Conservation (phyloP, 2,329 filamentous ascomycete genomes). For the Beauveria sp. region DNA sequence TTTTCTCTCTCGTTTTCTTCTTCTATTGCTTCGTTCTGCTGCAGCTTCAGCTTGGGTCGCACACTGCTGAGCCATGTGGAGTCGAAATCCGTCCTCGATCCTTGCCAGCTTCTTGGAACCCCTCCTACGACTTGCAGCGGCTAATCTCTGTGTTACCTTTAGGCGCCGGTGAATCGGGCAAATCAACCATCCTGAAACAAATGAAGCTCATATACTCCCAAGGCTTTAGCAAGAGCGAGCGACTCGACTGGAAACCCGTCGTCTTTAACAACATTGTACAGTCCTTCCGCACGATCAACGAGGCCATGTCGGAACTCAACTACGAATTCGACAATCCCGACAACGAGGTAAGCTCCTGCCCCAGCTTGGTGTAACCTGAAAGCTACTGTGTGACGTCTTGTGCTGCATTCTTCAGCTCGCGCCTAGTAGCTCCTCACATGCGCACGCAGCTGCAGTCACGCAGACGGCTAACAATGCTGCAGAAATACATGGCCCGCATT, state of each 20-base stretch:
- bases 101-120: not conserved
- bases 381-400: not conserved
- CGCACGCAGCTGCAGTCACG: not conserved
- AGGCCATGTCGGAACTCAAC: slow-evolving; percentile 80
- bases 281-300: slow-evolving; percentile 81
- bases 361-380: not conserved
- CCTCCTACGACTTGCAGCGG: slow-evolving; percentile 20
- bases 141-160: slow-evolving; percentile 14
- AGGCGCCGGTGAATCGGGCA: slow-evolving; percentile 87
- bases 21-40: not conserved
- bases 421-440: not conserved
- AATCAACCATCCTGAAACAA: slow-evolving; percentile 96
- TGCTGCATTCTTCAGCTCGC: not conserved
- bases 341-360: slow-evolving; percentile 60
- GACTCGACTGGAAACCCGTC: slow-evolving; percentile 88
- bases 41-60: slow-evolving; percentile 13
- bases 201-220: slow-evolving; percentile 97
- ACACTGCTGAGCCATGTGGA: not conserved
- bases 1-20: not conserved
- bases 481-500: slow-evolving; percentile 74
- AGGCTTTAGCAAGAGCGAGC: slow-evolving; percentile 83
- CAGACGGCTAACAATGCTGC: slow-evolving; percentile 15
- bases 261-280: slow-evolving; percentile 94
- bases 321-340: slow-evolving; percentile 71
- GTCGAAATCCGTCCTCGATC: not conserved